phyloP scores from a whole-genome alignment of 176 grass and related monocot genomes.

The Calamus simplicifolius region DNA sequence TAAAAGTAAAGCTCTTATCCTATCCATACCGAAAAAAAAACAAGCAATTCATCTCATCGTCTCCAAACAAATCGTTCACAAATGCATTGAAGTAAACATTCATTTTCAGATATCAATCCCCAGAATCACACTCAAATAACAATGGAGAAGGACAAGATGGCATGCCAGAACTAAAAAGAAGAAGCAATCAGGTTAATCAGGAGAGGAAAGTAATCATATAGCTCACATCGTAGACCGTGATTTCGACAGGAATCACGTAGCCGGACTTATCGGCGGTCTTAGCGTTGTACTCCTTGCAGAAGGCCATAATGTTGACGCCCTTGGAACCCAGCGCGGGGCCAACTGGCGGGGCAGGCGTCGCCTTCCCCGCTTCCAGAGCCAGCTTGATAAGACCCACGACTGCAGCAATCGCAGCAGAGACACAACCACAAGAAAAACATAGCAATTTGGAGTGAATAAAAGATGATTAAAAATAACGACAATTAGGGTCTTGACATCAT shows the following conservation, averaged over 20 bases:
- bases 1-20: constrained; percentile 98
- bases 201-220: not conserved
- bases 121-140: no score
- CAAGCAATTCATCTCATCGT: not conserved
- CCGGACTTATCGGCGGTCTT: constrained; percentile 91
- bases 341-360: constrained; percentile 89
- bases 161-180: no score
- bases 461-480: no score
- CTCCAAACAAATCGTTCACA: not conserved
- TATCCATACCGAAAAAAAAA: constrained; percentile 29
- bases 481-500: no score
- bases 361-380: constrained; percentile 90
- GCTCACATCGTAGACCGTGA: constrained; percentile 94
- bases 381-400: constrained; percentile 74
- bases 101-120: no score
- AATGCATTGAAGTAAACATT: no score
- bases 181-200: not conserved
- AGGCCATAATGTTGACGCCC: constrained; percentile 95
- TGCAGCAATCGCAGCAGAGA: constrained; percentile 14
- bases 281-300: constrained; percentile 99
- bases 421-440: not conserved
- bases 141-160: no score
- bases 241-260: constrained; percentile 96
- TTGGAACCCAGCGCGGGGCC: constrained; percentile 88
- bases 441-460: not conserved